A percentile compares a stretch with the other conserved stretches of the same genome.
phyloP scores from a whole-genome alignment of 2,329 filamentous ascomycete genomes.

The Pseudomassariella vexata region DNA sequence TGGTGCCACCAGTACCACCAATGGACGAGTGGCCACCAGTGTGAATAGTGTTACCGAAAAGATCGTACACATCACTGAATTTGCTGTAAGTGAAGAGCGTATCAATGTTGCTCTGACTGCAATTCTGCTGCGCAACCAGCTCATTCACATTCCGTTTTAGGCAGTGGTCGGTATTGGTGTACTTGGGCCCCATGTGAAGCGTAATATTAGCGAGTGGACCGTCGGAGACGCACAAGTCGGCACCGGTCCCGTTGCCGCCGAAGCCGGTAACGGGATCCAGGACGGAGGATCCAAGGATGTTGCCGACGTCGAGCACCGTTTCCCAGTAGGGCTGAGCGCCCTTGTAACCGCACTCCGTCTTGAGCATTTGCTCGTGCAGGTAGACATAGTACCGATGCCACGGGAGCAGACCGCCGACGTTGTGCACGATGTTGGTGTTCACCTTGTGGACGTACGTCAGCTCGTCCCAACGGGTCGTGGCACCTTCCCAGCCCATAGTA shows the following conservation, averaged over 20 bases:
- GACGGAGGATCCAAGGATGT: slow-evolving; percentile 19
- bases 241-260: slow-evolving; percentile 22
- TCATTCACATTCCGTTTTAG: slow-evolving; percentile 18
- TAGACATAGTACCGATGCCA: slow-evolving; percentile 29
- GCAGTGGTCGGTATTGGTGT: slow-evolving; percentile 15
- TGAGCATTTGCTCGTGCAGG: slow-evolving; percentile 24
- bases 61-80: slow-evolving; percentile 11
- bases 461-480: slow-evolving; percentile 25
- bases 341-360: slow-evolving; percentile 22
- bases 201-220: slow-evolving; percentile 28
- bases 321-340: slow-evolving; percentile 28
- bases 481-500: slow-evolving; percentile 17
- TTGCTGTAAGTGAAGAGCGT: slow-evolving; percentile 7
- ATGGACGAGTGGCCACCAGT: slow-evolving; percentile 15
- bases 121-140: slow-evolving; percentile 4
- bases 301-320: slow-evolving; percentile 23
- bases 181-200: slow-evolving; percentile 21
- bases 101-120: slow-evolving; percentile 9
- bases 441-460: slow-evolving; percentile 24
- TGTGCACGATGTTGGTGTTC: slow-evolving; percentile 22
- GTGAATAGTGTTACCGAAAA: slow-evolving; percentile 14
- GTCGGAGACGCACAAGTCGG: slow-evolving; percentile 23
- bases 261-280: slow-evolving; percentile 24
- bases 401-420: slow-evolving; percentile 26
- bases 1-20: slow-evolving; percentile 12